phyloP scores from a whole-genome alignment of 2,329 filamentous ascomycete species.

The Thielaviopsis musarum region DNA sequence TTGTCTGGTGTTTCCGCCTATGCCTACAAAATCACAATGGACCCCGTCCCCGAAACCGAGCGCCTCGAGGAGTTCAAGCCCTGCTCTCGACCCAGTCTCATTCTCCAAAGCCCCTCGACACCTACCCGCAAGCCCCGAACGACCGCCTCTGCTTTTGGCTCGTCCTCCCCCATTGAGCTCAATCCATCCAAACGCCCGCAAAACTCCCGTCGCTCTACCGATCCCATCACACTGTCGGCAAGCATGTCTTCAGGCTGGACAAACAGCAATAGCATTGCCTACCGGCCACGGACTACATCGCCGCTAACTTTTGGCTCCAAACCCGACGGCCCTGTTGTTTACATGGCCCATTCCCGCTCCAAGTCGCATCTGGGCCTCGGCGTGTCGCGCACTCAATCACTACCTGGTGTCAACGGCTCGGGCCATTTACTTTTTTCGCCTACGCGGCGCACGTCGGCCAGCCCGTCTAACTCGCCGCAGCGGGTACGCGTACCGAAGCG shows the following conservation, averaged over 20 bases:
- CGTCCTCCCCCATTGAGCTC: constrained; percentile 21
- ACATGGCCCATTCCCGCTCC: constrained; percentile 7
- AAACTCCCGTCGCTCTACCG: constrained; percentile 39
- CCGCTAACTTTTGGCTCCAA: constrained; percentile 29
- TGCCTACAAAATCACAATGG: constrained; percentile 28
- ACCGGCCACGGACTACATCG: constrained; percentile 45
- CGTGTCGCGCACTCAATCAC: constrained; percentile 47
- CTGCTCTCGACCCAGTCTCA: constrained; percentile 37
- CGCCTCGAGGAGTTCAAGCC: constrained; percentile 49
- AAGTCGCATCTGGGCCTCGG: constrained; percentile 20
- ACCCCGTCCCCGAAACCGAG: constrained; percentile 52
- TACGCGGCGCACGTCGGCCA: constrained; percentile 31
- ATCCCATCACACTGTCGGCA: constrained; percentile 37
- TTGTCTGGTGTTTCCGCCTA: neutral
- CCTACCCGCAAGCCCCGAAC: constrained; percentile 14
- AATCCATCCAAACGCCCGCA: constrained; percentile 33
- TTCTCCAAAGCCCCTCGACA: constrained; percentile 24
- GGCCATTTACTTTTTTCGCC: constrained; percentile 41
- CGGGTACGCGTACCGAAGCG: constrained; percentile 37
- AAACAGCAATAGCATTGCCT: constrained; percentile 31
- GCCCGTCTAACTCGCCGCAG: constrained; percentile 36
- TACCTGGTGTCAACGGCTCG: constrained; percentile 44
- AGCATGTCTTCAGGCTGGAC: constrained; percentile 31
- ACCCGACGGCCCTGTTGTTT: neutral
- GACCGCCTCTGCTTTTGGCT: neutral